phyloP scores from a whole-genome alignment of 371 early-diverging fungal genomes.

The Mycotypha africana region DNA sequence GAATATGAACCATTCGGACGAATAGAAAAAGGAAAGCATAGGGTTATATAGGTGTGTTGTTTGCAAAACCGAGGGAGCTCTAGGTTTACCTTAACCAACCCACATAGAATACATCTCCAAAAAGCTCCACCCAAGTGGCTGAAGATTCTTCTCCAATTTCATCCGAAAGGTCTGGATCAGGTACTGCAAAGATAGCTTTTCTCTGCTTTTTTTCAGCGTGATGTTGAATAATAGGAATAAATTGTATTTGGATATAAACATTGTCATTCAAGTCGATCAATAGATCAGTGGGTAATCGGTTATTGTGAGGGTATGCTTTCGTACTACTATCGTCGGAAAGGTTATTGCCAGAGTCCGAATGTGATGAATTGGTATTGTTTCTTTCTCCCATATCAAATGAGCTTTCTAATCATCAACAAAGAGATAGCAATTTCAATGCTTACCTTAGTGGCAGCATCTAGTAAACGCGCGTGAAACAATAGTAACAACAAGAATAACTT shows the following conservation, averaged over 20 bases:
- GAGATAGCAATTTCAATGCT: no score
- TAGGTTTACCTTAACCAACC: slow-evolving; percentile 32
- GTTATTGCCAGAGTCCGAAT: slow-evolving; percentile 3
- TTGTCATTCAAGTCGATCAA: slow-evolving; percentile 35
- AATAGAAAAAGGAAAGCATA: no score
- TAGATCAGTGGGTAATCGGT: slow-evolving; percentile 6
- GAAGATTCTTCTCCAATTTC: slow-evolving; percentile 39
- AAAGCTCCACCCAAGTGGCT: slow-evolving; percentile 44
- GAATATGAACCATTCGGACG: no score
- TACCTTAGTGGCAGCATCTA: no score
- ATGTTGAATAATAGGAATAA: background rate
- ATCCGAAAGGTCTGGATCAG: slow-evolving; percentile 46
- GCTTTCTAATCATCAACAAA: slow-evolving; percentile 3
- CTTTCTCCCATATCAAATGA: slow-evolving; percentile 7
- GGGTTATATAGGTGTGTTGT: no score
- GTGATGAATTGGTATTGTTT: background rate
- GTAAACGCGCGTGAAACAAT: no score
- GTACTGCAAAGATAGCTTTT: slow-evolving; percentile 30
- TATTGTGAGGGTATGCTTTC: slow-evolving; percentile 3
- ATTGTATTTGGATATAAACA: slow-evolving; percentile 34
- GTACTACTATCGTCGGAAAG: background rate
- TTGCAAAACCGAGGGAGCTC: background rate
- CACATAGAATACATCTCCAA: slow-evolving; percentile 47
- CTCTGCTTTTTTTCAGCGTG: slow-evolving; percentile 13
- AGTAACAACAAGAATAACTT: background rate